Percentiles rank a stretch among this genome's conserved stretches.
Conservation (phyloP, 2,329 filamentous ascomycete species). For the Tolypocladium endophyticum region DNA sequence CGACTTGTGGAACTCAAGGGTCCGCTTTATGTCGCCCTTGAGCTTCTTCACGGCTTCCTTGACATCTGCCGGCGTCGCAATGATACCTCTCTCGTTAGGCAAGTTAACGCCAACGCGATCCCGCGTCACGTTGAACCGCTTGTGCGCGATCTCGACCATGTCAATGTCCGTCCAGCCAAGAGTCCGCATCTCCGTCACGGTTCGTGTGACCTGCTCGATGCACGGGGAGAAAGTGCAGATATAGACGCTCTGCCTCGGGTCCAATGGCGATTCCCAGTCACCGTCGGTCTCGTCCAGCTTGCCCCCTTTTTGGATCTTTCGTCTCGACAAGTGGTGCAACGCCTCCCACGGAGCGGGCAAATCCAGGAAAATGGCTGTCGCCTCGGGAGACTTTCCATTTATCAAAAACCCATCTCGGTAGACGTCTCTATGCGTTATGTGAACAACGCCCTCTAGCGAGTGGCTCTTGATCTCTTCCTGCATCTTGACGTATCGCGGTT, state of each 20-base stretch:
- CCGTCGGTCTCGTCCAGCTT: constrained; percentile 11
- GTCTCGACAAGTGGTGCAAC: constrained; percentile 61
- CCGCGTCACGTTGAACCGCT: constrained; percentile 68
- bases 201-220: constrained; percentile 89
- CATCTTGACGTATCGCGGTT: constrained; percentile 59
- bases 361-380: constrained; percentile 68
- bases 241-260: constrained; percentile 60
- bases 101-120: constrained; percentile 65
- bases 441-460: constrained; percentile 52
- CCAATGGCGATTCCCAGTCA: constrained; percentile 50
- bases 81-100: constrained; percentile 57
- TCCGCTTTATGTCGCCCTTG: constrained; percentile 60
- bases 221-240: constrained; percentile 95
- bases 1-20: constrained; percentile 50
- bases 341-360: constrained; percentile 75
- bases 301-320: constrained; percentile 13
- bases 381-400: constrained; percentile 46
- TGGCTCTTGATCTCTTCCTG: constrained; percentile 60
- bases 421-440: constrained; percentile 69
- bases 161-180: constrained; percentile 85
- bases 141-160: constrained; percentile 82
- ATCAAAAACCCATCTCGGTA: constrained; percentile 65
- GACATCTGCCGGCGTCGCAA: constrained; percentile 61
- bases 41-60: constrained; percentile 68
- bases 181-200: constrained; percentile 67